Conservation (phyloP, 495 filamentous ascomycete species). For the Chaetomidium leptoderma region DNA sequence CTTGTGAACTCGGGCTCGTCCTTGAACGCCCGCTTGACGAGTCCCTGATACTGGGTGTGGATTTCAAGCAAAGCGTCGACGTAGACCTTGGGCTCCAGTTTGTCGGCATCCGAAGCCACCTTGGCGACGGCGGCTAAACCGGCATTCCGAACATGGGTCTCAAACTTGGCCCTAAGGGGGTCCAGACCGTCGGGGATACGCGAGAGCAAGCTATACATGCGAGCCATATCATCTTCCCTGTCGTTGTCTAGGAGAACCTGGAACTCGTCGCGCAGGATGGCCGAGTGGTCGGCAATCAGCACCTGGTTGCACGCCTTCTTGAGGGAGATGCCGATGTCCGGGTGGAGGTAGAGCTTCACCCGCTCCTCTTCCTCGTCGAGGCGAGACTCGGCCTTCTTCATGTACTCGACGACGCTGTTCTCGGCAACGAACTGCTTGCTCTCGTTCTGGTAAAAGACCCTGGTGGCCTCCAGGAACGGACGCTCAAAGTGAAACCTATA, state of each 20-base stretch:
- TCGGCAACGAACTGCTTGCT: slow-evolving; percentile 92
- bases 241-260: slow-evolving; percentile 93
- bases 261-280: slow-evolving; percentile 87
- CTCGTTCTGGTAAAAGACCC: slow-evolving; percentile 81
- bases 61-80: slow-evolving; percentile 92
- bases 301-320: slow-evolving; percentile 85
- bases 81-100: slow-evolving; percentile 92
- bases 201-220: slow-evolving; percentile 91
- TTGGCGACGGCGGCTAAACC: slow-evolving; percentile 86
- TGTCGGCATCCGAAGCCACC: slow-evolving; percentile 82
- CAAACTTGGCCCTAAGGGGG: slow-evolving; percentile 81
- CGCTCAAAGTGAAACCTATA: slow-evolving; percentile 88
- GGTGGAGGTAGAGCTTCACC: slow-evolving; percentile 85
- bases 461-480: slow-evolving; percentile 85
- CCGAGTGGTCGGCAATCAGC: slow-evolving; percentile 82
- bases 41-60: slow-evolving; percentile 83
- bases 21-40: slow-evolving; percentile 89
- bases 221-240: slow-evolving; percentile 86
- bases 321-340: slow-evolving; percentile 76
- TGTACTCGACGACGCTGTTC: slow-evolving; percentile 98
- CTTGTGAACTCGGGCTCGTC: slow-evolving; percentile 96
- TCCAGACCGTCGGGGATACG: slow-evolving; percentile 91
- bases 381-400: slow-evolving; percentile 98
- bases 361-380: slow-evolving; percentile 91
- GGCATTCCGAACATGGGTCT: slow-evolving; percentile 85